Base-by-base conservation (phyloP, 2,329 filamentous ascomycete species). In the Fusarium beomiforme region DNA sequence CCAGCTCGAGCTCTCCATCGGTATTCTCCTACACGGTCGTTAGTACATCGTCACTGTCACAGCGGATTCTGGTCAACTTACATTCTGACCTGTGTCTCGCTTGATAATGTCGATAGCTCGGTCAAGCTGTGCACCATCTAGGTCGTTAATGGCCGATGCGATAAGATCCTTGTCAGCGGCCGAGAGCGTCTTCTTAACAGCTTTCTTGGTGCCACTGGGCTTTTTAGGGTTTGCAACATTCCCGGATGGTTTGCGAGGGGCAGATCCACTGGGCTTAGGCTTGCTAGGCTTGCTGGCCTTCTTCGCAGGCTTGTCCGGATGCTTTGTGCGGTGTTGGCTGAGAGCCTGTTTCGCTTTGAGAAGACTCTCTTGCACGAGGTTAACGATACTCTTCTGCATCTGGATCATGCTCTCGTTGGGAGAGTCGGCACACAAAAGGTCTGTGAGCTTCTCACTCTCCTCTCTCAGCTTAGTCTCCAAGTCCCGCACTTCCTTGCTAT, bases 131-230 rank as follows among this genome's bases (percentile, higher is more conserved):
- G 86, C 85, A 53, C 92, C 91, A 21, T 94, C 91, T 62, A 98
- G 89, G 69, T 91, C 91, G 75, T 91, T 92, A 70, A 97, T 96
- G 17, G 93, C 92, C 64, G 92, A 91, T 3, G 94, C 95, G 63
- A 99, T 97, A 72, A 95, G 89, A 63, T 96, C 93, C 85, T 98
- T 98, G 82, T 99, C 94, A 6, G 91, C 86, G 64, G 89, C 91
- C 46, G 94, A 89, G 77, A 93, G 88, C 58, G 87, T 87, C 77
- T 81, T 83, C 76, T 83, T 84, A 9, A 81, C 77, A 7, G 82
- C 76, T 75, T 87, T 87, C 79, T 89, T 84, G 63, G 78, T 77
- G 37, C 78, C 77, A 36, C 78, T 75, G 3, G 78, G 64, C 63
- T 83, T 83, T 75, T 82, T 83, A 6, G 80, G 69, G 24, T 78